phyloP scores from a whole-genome alignment of 2,329 filamentous ascomycete species.

The Arthrocladium fulminans region DNA sequence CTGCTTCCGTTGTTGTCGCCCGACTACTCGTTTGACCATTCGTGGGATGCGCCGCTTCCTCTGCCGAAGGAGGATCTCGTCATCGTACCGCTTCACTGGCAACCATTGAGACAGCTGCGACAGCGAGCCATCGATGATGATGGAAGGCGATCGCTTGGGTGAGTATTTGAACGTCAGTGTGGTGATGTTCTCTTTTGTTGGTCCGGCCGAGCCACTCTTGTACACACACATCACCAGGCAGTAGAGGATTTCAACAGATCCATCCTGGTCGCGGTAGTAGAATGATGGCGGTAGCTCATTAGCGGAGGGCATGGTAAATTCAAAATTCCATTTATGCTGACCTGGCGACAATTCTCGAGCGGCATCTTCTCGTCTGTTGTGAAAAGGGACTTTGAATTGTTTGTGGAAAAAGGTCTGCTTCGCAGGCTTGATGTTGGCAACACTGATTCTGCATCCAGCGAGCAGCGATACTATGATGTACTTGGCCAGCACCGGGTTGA shows the following conservation, averaged over 20 bases:
- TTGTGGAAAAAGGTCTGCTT: conserved; percentile 7
- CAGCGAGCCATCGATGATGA: neutral
- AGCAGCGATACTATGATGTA: conserved; percentile 1
- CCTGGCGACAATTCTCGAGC: neutral
- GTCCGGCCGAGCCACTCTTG: neutral
- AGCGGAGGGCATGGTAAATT: neutral
- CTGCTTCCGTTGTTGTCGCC: neutral
- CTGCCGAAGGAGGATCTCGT: neutral
- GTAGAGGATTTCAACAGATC: conserved; percentile 4
- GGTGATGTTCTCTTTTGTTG: neutral
- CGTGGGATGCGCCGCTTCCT: neutral
- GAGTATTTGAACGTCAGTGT: conserved; percentile 6
- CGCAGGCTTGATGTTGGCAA: neutral
- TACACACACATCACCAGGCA: conserved; percentile 7
- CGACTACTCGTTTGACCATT: neutral
- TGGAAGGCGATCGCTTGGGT: neutral
- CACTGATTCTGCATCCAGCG: neutral
- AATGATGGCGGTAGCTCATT: conserved; percentile 8
- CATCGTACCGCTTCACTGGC: neutral
- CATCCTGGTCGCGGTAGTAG: conserved; percentile 6
- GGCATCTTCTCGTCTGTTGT: neutral
- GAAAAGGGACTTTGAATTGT: conserved; percentile 4
- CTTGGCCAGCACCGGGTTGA: neutral
- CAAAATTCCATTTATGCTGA: conserved; percentile 7
- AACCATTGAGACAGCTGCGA: neutral